A percentile compares a stretch with the other conserved stretches of the same genome.
phyloP scores from a whole-genome alignment of 176 grass and related monocot species.

The Neostapfia colusana region DNA sequence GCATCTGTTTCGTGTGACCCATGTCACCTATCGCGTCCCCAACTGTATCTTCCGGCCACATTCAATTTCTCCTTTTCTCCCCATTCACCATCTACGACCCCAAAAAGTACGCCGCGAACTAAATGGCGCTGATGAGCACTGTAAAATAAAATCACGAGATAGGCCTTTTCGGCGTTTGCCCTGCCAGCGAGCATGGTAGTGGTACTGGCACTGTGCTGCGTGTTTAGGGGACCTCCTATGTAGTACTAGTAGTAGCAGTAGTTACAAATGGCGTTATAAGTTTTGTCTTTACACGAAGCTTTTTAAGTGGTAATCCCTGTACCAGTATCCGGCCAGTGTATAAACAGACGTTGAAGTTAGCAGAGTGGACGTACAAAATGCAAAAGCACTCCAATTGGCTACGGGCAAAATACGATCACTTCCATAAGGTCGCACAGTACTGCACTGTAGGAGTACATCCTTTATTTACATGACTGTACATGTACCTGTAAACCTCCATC shows the following conservation, averaged over 20 bases:
- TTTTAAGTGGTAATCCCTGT: neutral
- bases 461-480: neutral
- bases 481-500: neutral
- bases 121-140: neutral
- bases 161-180: neutral
- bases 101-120: neutral
- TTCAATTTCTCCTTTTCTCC: neutral
- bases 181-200: neutral
- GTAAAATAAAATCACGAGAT: slow-evolving; percentile 14
- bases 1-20: neutral
- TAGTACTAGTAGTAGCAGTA: too few species aligned
- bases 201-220: neutral
- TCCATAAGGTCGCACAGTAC: neutral
- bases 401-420: neutral
- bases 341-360: neutral
- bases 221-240: neutral
- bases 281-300: too few species aligned
- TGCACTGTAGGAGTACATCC: neutral
- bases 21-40: slow-evolving; percentile 5
- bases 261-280: too few species aligned
- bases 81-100: neutral
- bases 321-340: too few species aligned
- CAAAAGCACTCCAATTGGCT: neutral
- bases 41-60: slow-evolving; percentile 49
- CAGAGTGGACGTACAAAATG: neutral